phyloP scores from a whole-genome alignment of 495 filamentous ascomycete species.

The Annulohypoxylon nitens region DNA sequence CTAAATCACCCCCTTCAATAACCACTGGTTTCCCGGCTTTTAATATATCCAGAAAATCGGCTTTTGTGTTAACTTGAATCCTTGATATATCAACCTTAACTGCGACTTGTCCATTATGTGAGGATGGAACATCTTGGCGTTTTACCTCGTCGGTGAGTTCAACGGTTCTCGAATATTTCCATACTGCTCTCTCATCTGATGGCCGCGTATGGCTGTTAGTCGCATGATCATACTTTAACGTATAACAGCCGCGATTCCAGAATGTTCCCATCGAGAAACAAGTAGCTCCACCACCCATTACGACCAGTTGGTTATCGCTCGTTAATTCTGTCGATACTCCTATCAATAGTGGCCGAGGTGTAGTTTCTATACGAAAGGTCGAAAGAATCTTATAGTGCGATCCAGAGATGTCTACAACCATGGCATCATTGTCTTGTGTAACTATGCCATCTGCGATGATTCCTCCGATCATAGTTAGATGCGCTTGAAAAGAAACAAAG shows the following conservation, averaged over 20 bases:
- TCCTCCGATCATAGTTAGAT: slow-evolving; percentile 63
- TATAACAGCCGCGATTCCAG: slow-evolving; percentile 73
- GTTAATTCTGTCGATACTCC: slow-evolving; percentile 66
- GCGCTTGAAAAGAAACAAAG: slow-evolving; percentile 43
- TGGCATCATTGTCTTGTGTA: slow-evolving; percentile 52
- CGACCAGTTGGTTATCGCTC: slow-evolving; percentile 60
- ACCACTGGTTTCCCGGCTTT: slow-evolving; percentile 72
- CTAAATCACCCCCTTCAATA: slow-evolving; percentile 74
- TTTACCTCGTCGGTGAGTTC: slow-evolving; percentile 38
- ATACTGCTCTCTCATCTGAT: background rate
- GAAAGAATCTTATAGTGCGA: slow-evolving; percentile 33
- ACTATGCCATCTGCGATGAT: slow-evolving; percentile 57
- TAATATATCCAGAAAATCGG: slow-evolving; percentile 71
- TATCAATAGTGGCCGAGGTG: slow-evolving; percentile 71
- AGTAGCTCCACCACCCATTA: slow-evolving; percentile 85
- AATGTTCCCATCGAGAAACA: slow-evolving; percentile 90
- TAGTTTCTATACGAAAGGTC: slow-evolving; percentile 17
- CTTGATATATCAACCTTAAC: slow-evolving; percentile 59
- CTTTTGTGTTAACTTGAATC: slow-evolving; percentile 60
- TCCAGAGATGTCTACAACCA: slow-evolving; percentile 28
- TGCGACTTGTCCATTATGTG: slow-evolving; percentile 25
- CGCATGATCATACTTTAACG: slow-evolving; percentile 18
- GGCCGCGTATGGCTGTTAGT: background rate
- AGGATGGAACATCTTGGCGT: slow-evolving; percentile 9
- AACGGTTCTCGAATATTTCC: slow-evolving; percentile 35